Evolutionary conservation across 2,329 filamentous ascomycete species (phyloP), one percentile per base, ranked within the genome.

Genomic region (Arachnomyces sp.): DNA sequence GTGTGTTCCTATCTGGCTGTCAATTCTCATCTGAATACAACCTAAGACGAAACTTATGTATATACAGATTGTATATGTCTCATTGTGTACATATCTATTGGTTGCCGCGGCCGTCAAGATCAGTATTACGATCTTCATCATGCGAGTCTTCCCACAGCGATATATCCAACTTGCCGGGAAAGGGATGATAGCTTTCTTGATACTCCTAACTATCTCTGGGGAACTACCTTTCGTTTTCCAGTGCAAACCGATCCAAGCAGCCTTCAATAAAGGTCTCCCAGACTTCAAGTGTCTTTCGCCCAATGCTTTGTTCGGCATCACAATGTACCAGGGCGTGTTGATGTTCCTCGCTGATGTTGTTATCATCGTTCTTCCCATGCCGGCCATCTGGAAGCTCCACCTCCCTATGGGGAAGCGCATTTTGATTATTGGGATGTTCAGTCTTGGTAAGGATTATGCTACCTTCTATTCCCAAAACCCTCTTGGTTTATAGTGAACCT

Each of bases 301-400:
- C 2, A 21, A 45, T 13, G 41, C 40, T 2, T 25, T 45, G 17
- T 44, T 42, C 17, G 43, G 31, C 7, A 44, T 51, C 14, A 25
- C 39, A 9, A 43, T 51, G 36, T 42, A 39, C 7, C 45, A 51
- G 25, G 47, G 38, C 2, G 36, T 52, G n/a, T 29, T 48, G 12
- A 52, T 48, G 44, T 46, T 53, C 12, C n/a, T 44, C 8, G 32
- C 44, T 6, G 45, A 53, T 16, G 29, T 52, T 18, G 13, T 45
- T 5, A 52, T 53, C 25, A 21, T 53, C 6, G 28, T 34, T 4
- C 41, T 53, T 6, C 51, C 50, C 3, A 46, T 53, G 8, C 47
- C 38, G 3, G 38, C 43, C 11, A 40, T 52, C 18, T 50, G 44
- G 50, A 38, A 42, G 14, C 42, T 53, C 13, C 47, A 52, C 8